These are phyloP conservation scores for Trametes versicolor DNA, from an alignment of 1,284 basidiomycete species.

Conservation along the genomic window DNA sequence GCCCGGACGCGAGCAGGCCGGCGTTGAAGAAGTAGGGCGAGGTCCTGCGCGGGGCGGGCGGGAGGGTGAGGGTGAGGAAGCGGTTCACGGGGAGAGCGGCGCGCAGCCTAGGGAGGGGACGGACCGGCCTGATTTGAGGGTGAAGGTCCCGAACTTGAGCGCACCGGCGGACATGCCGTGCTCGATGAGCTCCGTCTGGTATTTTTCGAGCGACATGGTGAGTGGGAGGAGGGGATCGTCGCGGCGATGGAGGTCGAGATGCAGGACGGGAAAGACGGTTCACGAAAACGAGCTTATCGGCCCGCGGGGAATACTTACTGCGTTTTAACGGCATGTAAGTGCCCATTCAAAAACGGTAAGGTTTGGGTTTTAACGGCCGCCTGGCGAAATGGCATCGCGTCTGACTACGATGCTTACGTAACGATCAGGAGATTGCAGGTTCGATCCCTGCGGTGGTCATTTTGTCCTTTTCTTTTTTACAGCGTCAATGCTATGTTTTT, in stretches of 20 bases:
- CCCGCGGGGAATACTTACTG: neutral
- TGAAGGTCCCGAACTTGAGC: slow-evolving; percentile 91
- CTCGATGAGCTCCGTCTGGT: slow-evolving; percentile 59
- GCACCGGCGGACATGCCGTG: slow-evolving; percentile 65
- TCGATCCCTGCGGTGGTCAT: slow-evolving; percentile 59
- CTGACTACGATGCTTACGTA: slow-evolving; percentile 69
- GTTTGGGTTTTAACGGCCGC: too few relatives aligned
- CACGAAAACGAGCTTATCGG: neutral
- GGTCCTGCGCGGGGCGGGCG: slow-evolving; percentile 54
- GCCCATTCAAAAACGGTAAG: too few relatives aligned
- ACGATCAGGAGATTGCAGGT: slow-evolving; percentile 60
- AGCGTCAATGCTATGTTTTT: too few relatives aligned
- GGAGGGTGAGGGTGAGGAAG: slow-evolving; percentile 10
- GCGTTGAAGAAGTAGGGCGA: slow-evolving; percentile 99
- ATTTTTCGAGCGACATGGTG: slow-evolving; percentile 43
- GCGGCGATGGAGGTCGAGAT: neutral
- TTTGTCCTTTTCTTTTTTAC: neutral
- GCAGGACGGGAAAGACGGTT: neutral
- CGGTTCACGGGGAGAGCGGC: slow-evolving; percentile 12
- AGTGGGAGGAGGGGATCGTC: neutral
- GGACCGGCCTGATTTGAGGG: slow-evolving; percentile 93
- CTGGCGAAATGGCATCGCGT: slow-evolving; percentile 86
- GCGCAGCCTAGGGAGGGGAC: slow-evolving; percentile 40
- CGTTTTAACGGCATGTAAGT: neutral
- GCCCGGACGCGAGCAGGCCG: slow-evolving; percentile 87